phyloP scores from a whole-genome alignment of 768 basidiomycete genomes.

The Gloeopeniophorella convolvens region DNA sequence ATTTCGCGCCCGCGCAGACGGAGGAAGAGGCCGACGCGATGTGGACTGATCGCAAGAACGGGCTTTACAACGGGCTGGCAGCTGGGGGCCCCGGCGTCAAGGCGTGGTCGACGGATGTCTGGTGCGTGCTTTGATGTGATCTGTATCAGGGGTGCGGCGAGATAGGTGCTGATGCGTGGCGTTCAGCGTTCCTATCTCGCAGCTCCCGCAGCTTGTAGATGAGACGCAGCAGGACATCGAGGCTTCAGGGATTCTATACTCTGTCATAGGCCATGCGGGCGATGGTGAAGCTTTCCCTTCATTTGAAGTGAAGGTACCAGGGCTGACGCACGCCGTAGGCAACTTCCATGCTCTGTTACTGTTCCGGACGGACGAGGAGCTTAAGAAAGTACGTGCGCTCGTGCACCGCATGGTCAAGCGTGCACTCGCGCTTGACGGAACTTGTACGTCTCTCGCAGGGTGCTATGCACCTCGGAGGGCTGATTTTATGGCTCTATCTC shows the following conservation, averaged over 20 bases:
- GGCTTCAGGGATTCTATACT: constrained; percentile 47
- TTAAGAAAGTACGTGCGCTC: constrained; percentile 27
- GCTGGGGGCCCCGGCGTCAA: constrained; percentile 44
- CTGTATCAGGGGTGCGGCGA: no score
- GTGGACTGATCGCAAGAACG: constrained; percentile 74
- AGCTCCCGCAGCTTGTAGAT: constrained; percentile 54
- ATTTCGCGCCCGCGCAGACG: constrained; percentile 57
- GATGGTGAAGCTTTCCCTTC: constrained; percentile 47
- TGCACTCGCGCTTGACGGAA: constrained; percentile 66
- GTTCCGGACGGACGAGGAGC: constrained; percentile 33
- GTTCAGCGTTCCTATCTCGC: constrained; percentile 53
- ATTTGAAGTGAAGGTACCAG: not conserved
- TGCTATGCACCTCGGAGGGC: not conserved
- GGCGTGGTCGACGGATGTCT: constrained; percentile 74
- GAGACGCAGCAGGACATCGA: constrained; percentile 69
- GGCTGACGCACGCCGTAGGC: constrained; percentile 24
- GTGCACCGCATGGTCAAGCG: constrained; percentile 59
- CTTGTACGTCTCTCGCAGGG: constrained; percentile 39
- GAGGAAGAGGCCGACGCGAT: constrained; percentile 61
- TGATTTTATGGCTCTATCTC: not conserved
- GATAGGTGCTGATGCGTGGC: not conserved
- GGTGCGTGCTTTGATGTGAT: constrained; percentile 33
- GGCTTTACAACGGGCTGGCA: constrained; percentile 48
- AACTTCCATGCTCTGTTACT: constrained; percentile 38
- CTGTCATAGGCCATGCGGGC: constrained; percentile 72